phyloP scores from a whole-genome alignment of 148 eudicot species.

The Arctostaphylos glauca region DNA sequence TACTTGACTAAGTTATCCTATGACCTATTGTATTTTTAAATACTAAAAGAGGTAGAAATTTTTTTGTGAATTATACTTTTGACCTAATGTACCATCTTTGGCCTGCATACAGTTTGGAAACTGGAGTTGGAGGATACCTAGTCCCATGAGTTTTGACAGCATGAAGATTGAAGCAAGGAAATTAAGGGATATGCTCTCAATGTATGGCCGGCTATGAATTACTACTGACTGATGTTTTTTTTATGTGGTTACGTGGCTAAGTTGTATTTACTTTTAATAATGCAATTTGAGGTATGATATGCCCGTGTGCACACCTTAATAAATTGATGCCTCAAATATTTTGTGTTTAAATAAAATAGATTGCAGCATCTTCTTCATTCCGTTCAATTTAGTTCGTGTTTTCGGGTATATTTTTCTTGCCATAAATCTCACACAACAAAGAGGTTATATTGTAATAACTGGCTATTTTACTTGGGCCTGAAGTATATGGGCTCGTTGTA shows the following conservation, averaged over 20 bases:
- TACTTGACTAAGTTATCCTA: background rate
- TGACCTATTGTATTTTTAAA: background rate
- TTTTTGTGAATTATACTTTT: background rate
- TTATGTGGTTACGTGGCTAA: background rate
- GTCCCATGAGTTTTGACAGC: constrained; percentile 52
- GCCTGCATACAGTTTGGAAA: constrained; percentile 58
- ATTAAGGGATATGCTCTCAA: constrained; percentile 59
- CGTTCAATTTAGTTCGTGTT: background rate
- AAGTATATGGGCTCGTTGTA: no score
- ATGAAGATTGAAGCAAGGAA: constrained; percentile 56
- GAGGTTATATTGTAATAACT: background rate
- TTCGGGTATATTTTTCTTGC: background rate
- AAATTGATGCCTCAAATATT: background rate
- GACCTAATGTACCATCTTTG: background rate
- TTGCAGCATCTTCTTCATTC: background rate
- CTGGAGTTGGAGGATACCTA: constrained; percentile 95
- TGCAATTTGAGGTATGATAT: constrained; percentile 3
- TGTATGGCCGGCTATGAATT: constrained; percentile 67
- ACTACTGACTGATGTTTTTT: background rate
- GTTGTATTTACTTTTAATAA: background rate
- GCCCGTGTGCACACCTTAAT: background rate
- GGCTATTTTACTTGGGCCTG: no score
- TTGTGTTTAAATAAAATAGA: background rate
- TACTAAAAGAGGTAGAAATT: background rate
- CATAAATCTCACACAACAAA: background rate